Evolutionary conservation across 1,284 basidiomycete species (phyloP), one percentile per base, ranked within the genome.

Genomic region (Violaceomyces palustris): DNA sequence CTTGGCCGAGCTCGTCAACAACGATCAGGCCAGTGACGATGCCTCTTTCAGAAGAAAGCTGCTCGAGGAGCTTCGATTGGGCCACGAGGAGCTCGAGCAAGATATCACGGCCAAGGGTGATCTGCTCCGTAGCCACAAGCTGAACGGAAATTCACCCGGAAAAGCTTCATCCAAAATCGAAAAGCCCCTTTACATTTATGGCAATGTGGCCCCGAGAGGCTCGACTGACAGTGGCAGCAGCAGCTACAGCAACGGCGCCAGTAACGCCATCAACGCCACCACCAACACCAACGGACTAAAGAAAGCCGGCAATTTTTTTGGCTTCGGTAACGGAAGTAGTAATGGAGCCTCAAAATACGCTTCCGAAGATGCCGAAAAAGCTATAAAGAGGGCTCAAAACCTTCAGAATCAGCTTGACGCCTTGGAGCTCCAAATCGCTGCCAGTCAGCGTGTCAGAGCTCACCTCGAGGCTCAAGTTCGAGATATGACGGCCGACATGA

Each of bases 351-450:
- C n/a, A n/a, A 9, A 17, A 6, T 43, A 26, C 22, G 32, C 41
- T 5, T 15, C 31, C 12, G 33, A 43, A 27, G 41, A 29, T 15
- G 38, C 38, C 22, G 32, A 33, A 15, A 19, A 28, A 4, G 38
- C 38, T n/a, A 14, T 22, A 6, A 40, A 40, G 39, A 21, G 39
- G 18, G 39, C 39, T 4, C 21, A 25, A 42, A 45, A 29, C 22
- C 52, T 52, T 17, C 44, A 58, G 36, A 39, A 36, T 5, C 83
- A 85, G 43, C 78, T 85, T 1, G 81, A 84, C 47, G 77, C 80
- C 15, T 76, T 85, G n/a, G 83, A 84, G 64, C 75, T 85, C 25
- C 82, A 82, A 65, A 83, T 85, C 78, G 79, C 79, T 7, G 81
- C 82, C 11, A 83, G 27, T 79, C 34, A 35, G 34, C 34, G 83